Conservation (phyloP, 2,329 filamentous ascomycete genomes). For the Diaporthe capsici region DNA sequence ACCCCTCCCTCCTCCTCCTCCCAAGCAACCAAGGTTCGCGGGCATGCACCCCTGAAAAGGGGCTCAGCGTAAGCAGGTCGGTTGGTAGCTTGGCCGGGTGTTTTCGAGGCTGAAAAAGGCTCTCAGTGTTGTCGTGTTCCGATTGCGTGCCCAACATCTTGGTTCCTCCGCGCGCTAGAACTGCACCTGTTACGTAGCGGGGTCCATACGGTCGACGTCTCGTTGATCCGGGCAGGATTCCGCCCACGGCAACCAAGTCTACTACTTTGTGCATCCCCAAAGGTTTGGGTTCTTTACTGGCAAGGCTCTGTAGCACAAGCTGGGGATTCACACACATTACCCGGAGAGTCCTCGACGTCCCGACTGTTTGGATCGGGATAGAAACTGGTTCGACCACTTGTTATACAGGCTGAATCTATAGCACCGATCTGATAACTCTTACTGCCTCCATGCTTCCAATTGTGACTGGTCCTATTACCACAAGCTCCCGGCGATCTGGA, state of each 20-base stretch:
- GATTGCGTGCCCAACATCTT: constrained; percentile 4
- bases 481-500: background rate
- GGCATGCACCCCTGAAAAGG: constrained; percentile 22
- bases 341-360: background rate
- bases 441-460: background rate
- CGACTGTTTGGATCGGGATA: background rate
- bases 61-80: constrained; percentile 8
- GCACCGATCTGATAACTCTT: background rate
- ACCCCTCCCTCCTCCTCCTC: background rate
- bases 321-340: background rate
- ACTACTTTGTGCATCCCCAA: background rate
- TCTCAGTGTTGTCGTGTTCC: background rate
- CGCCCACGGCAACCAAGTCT: background rate
- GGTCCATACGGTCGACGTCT: background rate
- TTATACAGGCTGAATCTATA: constrained; percentile 1
- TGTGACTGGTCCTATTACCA: constrained; percentile 17
- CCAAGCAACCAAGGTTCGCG: constrained; percentile 15
- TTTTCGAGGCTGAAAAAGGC: constrained; percentile 14
- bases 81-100: constrained; percentile 4
- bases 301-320: background rate
- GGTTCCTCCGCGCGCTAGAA: background rate
- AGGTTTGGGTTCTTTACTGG: no score
- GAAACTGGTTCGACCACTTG: background rate
- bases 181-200: constrained; percentile 1
- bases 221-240: background rate